These are phyloP conservation scores for Ophiosphaerella korrae DNA, from an alignment of 2,329 filamentous ascomycete species.

Conservation along the genomic window DNA sequence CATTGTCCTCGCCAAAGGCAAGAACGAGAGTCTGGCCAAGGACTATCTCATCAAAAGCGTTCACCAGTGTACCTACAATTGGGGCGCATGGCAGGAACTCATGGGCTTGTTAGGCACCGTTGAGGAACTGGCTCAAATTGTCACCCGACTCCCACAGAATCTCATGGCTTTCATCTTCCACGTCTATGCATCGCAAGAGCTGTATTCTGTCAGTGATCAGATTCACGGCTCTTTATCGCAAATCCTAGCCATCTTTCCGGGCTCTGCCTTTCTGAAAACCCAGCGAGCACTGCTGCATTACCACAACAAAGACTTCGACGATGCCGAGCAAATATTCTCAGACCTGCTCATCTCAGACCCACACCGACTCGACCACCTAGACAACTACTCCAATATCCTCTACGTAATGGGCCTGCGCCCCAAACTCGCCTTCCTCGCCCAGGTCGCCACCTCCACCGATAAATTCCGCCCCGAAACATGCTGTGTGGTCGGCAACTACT, in stretches of 20 bases:
- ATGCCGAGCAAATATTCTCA: conserved; percentile 66
- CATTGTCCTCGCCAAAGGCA: conserved; percentile 85
- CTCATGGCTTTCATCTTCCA: conserved; percentile 95
- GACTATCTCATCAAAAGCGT: conserved; percentile 88
- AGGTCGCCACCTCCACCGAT: conserved; percentile 87
- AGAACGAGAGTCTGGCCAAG: conserved; percentile 84
- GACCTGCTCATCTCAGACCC: conserved; percentile 72
- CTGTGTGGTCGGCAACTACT: conserved; percentile 97
- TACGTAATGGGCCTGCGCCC: conserved; percentile 89
- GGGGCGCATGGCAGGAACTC: conserved; percentile 96
- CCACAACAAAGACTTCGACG: conserved; percentile 79
- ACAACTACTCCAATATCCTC: conserved; percentile 96
- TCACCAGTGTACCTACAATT: conserved; percentile 90
- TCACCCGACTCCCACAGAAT: conserved; percentile 79
- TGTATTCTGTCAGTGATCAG: conserved; percentile 81
- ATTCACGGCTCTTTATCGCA: conserved; percentile 77
- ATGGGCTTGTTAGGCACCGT: conserved; percentile 76
- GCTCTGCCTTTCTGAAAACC: conserved; percentile 85
- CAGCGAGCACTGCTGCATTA: conserved; percentile 88
- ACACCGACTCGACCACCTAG: conserved; percentile 81
- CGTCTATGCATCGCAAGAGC: conserved; percentile 85
- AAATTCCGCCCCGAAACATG: conserved; percentile 97
- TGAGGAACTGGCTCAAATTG: conserved; percentile 80
- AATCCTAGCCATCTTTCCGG: conserved; percentile 82
- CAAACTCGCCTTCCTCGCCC: conserved; percentile 89